phyloP scores from a whole-genome alignment of 164 flowering plant genomes.

The Magnolia sinica region DNA sequence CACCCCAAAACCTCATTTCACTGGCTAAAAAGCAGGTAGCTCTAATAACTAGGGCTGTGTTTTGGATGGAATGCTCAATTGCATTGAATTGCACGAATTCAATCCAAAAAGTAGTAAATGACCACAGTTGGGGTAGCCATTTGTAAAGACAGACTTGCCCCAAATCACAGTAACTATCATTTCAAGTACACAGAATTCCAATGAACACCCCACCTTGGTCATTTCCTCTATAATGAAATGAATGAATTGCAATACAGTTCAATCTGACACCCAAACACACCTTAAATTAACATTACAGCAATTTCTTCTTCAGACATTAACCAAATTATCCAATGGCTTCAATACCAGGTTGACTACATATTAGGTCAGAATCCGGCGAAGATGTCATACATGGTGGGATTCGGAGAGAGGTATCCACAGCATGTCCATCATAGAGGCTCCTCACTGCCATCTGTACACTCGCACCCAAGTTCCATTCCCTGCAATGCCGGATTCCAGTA shows the following conservation, averaged over 20 bases:
- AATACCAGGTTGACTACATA: slow-evolving; percentile 68
- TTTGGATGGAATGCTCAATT: no score
- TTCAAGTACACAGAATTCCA: neutral
- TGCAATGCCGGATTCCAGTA: slow-evolving; percentile 70
- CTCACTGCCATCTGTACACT: slow-evolving; percentile 67
- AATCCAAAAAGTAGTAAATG: no score
- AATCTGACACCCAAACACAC: neutral
- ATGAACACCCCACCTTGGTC: neutral
- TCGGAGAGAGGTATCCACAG: slow-evolving; percentile 62
- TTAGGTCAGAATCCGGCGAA: slow-evolving; percentile 76
- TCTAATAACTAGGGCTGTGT: neutral
- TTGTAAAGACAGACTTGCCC: no score
- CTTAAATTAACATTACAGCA: neutral
- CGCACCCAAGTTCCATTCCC: slow-evolving; percentile 49
- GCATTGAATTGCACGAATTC: no score
- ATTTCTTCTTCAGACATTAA: neutral
- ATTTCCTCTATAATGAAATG: no score
- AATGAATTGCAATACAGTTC: neutral
- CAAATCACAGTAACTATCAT: no score
- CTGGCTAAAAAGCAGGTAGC: slow-evolving; percentile 65
- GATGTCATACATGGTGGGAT: slow-evolving; percentile 95
- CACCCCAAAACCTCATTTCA: slow-evolving; percentile 42
- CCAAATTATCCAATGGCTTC: neutral
- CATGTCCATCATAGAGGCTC: slow-evolving; percentile 90
- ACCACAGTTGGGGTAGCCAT: no score